Base-by-base conservation (phyloP, 768 basidiomycete genomes). In the Mycena epipterygia region DNA sequence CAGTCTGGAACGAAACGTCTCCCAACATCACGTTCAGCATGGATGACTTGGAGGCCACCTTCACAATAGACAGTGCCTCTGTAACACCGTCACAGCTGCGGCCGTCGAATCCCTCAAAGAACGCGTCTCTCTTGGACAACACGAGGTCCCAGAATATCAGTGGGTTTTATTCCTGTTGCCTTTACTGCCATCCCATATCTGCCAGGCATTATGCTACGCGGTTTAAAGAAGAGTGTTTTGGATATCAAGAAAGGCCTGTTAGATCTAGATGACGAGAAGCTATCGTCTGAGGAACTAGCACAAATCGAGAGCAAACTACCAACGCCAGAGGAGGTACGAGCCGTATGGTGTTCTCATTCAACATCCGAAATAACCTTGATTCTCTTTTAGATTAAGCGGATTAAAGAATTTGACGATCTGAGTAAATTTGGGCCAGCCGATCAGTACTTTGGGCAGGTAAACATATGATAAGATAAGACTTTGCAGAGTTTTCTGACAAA, bases 271-370 rank as follows among this genome's bases (percentile, higher is more conserved):
- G 95, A 96, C 73, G 76, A 84, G 3, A 85, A 79, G 49, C 80
- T 97, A 7, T 86, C 90, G 0, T 79, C 91, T n/a, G 96, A 97
- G 73, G 87, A 93, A 74, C 82, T 98, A 19, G 92, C 87, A 76
- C 88, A 90, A 0, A 89, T 97, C 73, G 87, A 89, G 74, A 90
- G 89, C 67, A 91, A 94, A 62, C 80, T 93, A 7, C 96, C 96
- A 2, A 94, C 93, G 0, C n/a, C 84, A 0, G 96, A 97, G 56
- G 96, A 98, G 85, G 93, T 92, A n/a, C n/a, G n/a, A n/a, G n/a
- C n/a, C n/a, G n/a, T n/a, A 42, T 25, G 83, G 48, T 39, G 44
- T 13, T 32, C 52, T 42, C 35, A 62, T 23, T 7, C 14, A 23
- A 21, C 30, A 32, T 44, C n/a, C 13, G 7, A 41, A 6, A 35